Evolutionary conservation across 2,329 filamentous ascomycete genomes (phyloP), one percentile per base, ranked within the genome.

Genomic region (Colletotrichum horii): DNA sequence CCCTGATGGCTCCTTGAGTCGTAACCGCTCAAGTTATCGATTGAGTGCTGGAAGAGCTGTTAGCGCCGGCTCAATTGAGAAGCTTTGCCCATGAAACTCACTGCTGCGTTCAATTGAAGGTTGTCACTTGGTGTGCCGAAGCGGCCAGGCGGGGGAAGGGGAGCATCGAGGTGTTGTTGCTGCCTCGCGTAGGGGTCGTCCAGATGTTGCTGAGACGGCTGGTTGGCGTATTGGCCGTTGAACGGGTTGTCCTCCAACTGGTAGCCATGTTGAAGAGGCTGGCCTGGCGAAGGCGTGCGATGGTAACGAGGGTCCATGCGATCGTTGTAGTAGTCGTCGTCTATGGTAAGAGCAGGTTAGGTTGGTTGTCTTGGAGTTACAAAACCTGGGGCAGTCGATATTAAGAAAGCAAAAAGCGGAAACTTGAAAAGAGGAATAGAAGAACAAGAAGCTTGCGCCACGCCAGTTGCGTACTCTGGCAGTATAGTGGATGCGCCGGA

Each of bases 191-290:
- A 75, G 93, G 94, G 82, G 95, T 95, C 75, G 79, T 94, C 91
- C 66, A 96, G 87, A 76, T 92, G 92, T 64, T 82, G 77, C 76
- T 88, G 83, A 64, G 76, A 78, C 74, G 81, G 79, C 75, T 86
- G 89, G n/a, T 52, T 52, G 43, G 43, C 43, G 43, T 76, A 71
- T 19, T 56, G 61, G 24, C 52, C 58, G 38, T 85, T 88, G 82
- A 95, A 96, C 11, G 93, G 92, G 78, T 93, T 91, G 83, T 98
- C 94, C 60, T 97, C 93, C 62, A 97, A 90, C 82, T 97, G 94
- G 83, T 98, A 98, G 78, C 93, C 91, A 79, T 93, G 91, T 75
- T 91, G 91, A 19, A 94, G 86, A 32, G 94, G 94, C 78, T 95
- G 93, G 65, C 92, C 93, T 38, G 95, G 95, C 62, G 95, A 97